A percentile compares a stretch with the other conserved stretches of the same genome.
Evolutionary conservation across 306 rosid genomes (phyloP).

Genomic region (Citrullus mucosospermus): DNA sequence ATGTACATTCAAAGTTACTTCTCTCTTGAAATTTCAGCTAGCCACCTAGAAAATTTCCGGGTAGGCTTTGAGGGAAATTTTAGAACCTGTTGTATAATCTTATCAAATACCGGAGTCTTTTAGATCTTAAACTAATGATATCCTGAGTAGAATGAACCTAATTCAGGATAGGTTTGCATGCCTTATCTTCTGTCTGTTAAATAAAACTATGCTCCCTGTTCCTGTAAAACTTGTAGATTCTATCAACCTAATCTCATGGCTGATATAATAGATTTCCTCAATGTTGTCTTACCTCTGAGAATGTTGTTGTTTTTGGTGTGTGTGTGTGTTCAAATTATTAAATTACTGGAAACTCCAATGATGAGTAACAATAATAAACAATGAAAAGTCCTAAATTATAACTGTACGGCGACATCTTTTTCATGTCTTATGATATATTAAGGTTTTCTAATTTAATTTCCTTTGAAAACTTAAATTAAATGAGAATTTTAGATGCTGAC

Average conservation of each 20-base stretch:
- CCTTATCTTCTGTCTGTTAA: background rate
- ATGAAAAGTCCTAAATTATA: background rate
- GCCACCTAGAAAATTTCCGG: background rate
- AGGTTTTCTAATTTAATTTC: background rate
- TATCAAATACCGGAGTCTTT: background rate
- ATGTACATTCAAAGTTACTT: background rate
- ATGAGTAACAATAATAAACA: background rate
- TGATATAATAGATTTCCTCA: background rate
- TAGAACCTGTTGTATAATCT: background rate
- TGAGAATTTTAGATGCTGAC: background rate
- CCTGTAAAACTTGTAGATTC: background rate
- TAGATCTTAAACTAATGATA: background rate
- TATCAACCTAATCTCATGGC: background rate
- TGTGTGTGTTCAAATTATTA: background rate
- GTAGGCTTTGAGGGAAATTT: background rate
- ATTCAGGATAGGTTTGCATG: background rate
- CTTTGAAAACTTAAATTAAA: background rate
- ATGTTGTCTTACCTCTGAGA: background rate
- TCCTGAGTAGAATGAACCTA: background rate
- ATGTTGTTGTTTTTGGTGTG: background rate
- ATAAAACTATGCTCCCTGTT: background rate
- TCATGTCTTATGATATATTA: background rate
- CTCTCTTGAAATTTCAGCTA: background rate
- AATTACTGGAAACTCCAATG: background rate
- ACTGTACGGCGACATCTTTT: background rate